These are phyloP conservation scores for Aspergillus awamori DNA, from an alignment of 2,329 filamentous ascomycete species.

Conservation along the genomic window DNA sequence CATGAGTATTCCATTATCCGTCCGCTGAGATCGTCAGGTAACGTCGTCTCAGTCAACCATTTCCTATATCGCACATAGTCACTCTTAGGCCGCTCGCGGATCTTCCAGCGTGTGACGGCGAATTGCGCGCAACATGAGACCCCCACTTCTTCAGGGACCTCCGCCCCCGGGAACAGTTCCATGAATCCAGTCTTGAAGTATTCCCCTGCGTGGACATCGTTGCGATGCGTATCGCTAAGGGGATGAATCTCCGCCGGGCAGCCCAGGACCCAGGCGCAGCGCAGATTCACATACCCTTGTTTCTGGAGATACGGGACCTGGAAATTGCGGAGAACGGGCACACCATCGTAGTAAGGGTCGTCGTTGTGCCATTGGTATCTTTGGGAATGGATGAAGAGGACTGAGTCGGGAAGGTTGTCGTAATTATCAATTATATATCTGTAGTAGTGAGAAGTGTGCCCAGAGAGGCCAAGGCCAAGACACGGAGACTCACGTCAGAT, in stretches of 20 bases:
- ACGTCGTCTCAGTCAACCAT: conserved; percentile 53
- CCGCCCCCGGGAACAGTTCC: conserved; percentile 49
- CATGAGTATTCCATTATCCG: conserved; percentile 62
- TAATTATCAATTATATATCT: conserved; percentile 51
- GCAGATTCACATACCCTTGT: conserved; percentile 58
- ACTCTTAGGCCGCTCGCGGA: conserved; percentile 47
- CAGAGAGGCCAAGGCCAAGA: background rate
- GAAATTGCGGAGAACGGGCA: conserved; percentile 53
- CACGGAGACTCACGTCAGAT: conserved; percentile 42
- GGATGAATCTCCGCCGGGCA: conserved; percentile 57
- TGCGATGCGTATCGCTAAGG: conserved; percentile 44
- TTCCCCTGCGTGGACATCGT: conserved; percentile 52
- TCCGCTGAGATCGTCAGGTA: conserved; percentile 55
- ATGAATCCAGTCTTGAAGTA: conserved; percentile 54
- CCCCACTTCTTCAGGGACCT: conserved; percentile 50
- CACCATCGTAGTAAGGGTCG: conserved; percentile 55
- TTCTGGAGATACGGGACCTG: conserved; percentile 52
- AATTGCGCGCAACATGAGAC: conserved; percentile 61
- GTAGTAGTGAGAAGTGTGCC: background rate
- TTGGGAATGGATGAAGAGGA: conserved; percentile 45
- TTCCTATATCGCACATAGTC: conserved; percentile 54
- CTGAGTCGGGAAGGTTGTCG: conserved; percentile 42
- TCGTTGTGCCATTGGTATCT: conserved; percentile 55
- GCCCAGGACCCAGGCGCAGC: conserved; percentile 56
- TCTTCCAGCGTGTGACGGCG: conserved; percentile 52